Base-by-base conservation (phyloP, 805 yeast genomes). In the Kuraishia piskuri region DNA sequence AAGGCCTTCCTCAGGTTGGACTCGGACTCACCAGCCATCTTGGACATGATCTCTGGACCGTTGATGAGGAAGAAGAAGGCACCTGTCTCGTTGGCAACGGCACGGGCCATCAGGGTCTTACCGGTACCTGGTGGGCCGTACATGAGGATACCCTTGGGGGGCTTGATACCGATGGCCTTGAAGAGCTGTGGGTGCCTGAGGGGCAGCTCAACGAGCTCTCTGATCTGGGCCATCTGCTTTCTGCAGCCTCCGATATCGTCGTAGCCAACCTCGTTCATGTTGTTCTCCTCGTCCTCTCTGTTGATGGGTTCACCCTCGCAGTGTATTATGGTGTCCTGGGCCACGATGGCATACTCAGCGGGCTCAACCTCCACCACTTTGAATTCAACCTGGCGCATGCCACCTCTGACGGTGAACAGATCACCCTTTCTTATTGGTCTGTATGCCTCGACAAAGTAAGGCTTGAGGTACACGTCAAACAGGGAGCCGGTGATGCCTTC, bases 91-190 rank as follows among this genome's bases (percentile, higher is more conserved):
- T 94, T 94, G 50, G 99, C 99, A 52, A 94, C 99, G n/a, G 99
- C 99, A 70, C 99, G 85, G 1, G 99, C 99, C 96, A 94, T 90
- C 61, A 94, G 78, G 31, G 99, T 94, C 74, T 94, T 94, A 88
- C 99, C 99, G 17, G 99, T 94, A 82, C 99, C 99, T 36, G 99
- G 99, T 50, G 99, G 99, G 66, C 99, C 99, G 70, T 88, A 94
- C 96, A 89, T 88, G 66, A 94, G 80, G 57, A 94, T 90, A 77
- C 99, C 99, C 71, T 90, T 88, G 59, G 99, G 99, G 47, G 99
- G 99, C 71, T 94, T 94, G 69, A 94, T 94, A 81, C 99, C 99
- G 66, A 94, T 92, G 44, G 95, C 84, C 76, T 94, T 94, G 80
- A 94, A 94, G 64, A 94, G 80, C 74, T 94, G 98, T 52, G 99